Percentiles rank a stretch among this genome's conserved stretches.
Evolutionary conservation across 305 asterid species (phyloP).

Genomic region (Plantago lanceolata): DNA sequence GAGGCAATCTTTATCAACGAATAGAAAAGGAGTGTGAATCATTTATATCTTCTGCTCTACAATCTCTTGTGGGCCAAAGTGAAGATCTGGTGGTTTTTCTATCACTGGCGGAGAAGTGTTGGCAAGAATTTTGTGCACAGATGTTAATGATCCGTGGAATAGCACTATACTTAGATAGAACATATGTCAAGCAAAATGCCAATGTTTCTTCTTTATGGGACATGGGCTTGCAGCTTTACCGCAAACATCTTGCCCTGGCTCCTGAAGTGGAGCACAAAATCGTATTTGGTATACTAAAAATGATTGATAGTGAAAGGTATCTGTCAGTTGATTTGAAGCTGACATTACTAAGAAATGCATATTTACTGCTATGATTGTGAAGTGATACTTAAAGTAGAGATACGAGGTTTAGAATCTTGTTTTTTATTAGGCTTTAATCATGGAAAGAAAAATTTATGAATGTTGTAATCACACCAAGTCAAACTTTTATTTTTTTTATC

Average conservation of each 20-base stretch:
- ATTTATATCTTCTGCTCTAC: conserved; percentile 43
- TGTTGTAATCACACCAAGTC: too few species aligned
- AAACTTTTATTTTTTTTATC: too few species aligned
- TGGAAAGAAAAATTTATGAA: too few species aligned
- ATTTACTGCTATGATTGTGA: too few species aligned
- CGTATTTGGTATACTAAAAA: conserved; percentile 81
- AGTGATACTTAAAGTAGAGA: too few species aligned
- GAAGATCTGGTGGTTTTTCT: conserved; percentile 61
- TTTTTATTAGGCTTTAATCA: too few species aligned
- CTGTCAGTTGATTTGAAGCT: not conserved
- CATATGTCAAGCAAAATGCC: conserved; percentile 89
- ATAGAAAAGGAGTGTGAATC: conserved; percentile 60
- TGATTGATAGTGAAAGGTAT: conserved; percentile 94
- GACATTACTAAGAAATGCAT: too few species aligned
- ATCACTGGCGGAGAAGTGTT: conserved; percentile 54
- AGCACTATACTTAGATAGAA: conserved; percentile 87
- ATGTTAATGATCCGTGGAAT: conserved; percentile 95
- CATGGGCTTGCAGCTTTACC: conserved; percentile 96
- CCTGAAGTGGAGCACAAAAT: conserved; percentile 90
- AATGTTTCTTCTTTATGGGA: conserved; percentile 91
- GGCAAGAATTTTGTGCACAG: conserved; percentile 84
- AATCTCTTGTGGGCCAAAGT: conserved; percentile 56
- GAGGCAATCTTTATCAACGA: conserved; percentile 52
- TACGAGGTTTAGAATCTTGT: too few species aligned
- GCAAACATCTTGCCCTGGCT: conserved; percentile 86